These are phyloP conservation scores for Blastobotrys chiropterorum DNA, from an alignment of 805 yeast genomes.

Conservation along the genomic window DNA sequence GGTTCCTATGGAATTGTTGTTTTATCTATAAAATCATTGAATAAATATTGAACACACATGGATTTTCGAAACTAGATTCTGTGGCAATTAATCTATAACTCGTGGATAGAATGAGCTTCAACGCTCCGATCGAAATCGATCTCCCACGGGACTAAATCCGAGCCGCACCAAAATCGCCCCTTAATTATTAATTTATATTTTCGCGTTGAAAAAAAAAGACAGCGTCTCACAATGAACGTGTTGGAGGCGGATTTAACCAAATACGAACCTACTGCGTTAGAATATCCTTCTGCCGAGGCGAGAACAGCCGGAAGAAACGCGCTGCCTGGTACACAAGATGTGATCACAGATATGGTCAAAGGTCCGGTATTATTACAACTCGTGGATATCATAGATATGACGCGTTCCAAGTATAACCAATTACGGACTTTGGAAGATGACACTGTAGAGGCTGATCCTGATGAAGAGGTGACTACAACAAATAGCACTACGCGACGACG, in stretches of 20 bases:
- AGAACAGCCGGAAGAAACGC: neutral
- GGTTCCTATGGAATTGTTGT: too few species aligned
- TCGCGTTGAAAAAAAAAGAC: neutral
- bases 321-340: neutral
- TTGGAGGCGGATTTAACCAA: neutral
- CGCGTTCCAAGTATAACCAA: slow-evolving; percentile 28
- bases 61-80: too few species aligned
- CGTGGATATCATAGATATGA: slow-evolving; percentile 19
- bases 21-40: too few species aligned
- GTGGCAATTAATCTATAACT: too few species aligned
- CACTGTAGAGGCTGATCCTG: slow-evolving; percentile 3
- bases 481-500: neutral
- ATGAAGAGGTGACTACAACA: slow-evolving; percentile 1
- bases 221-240: neutral
- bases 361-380: slow-evolving; percentile 18
- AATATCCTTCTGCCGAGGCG: neutral
- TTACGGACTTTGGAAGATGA: slow-evolving; percentile 14
- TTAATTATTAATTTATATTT: too few species aligned
- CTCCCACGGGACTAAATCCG: too few species aligned
- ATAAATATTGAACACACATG: too few species aligned
- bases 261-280: neutral
- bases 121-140: too few species aligned
- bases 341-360: neutral
- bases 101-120: too few species aligned
- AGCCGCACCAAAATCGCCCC: too few species aligned